A percentile compares a stretch with the other conserved stretches of the same genome.
These are phyloP conservation scores for Dioscorea cayenensis DNA, from an alignment of 116 monocot genomes.

Conservation along the genomic window DNA sequence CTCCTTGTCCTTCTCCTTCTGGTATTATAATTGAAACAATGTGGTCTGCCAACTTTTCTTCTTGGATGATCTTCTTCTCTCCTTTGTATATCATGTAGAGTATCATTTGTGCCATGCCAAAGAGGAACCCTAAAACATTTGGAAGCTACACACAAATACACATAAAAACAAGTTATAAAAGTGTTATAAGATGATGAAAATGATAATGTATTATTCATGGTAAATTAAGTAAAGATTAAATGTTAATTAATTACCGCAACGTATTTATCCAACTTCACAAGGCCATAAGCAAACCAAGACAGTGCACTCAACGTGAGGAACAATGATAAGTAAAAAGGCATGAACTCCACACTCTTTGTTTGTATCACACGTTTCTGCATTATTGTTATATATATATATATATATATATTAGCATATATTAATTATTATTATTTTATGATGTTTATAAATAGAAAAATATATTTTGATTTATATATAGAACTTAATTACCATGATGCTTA, in stretches of 20 bases:
- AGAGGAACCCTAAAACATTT: conserved; percentile 2
- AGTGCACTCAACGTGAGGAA: conserved; percentile 31
- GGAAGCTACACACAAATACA: background rate
- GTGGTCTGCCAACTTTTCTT: background rate
- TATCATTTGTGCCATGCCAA: conserved; percentile 1
- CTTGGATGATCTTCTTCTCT: background rate
- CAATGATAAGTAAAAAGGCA: conserved; percentile 30
- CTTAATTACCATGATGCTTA: conserved; percentile 42
- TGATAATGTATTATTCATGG: background rate
- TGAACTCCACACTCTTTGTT: conserved; percentile 44
- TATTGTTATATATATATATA: background rate
- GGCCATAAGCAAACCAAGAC: conserved; percentile 31
- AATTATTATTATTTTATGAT: too few species aligned
- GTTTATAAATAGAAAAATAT: background rate
- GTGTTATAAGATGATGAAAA: background rate
- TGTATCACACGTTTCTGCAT: conserved; percentile 29
- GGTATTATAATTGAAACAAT: background rate
- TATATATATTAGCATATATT: too few species aligned
- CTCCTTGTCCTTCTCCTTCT: too few species aligned
- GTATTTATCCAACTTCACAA: conserved; percentile 22
- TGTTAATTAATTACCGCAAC: conserved; percentile 16
- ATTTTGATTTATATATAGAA: background rate
- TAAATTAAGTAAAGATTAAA: background rate
- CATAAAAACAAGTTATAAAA: background rate
- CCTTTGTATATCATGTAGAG: conserved; percentile 4